phyloP scores from a whole-genome alignment of 2,329 filamentous ascomycete genomes.

The Ascochyta pisi region DNA sequence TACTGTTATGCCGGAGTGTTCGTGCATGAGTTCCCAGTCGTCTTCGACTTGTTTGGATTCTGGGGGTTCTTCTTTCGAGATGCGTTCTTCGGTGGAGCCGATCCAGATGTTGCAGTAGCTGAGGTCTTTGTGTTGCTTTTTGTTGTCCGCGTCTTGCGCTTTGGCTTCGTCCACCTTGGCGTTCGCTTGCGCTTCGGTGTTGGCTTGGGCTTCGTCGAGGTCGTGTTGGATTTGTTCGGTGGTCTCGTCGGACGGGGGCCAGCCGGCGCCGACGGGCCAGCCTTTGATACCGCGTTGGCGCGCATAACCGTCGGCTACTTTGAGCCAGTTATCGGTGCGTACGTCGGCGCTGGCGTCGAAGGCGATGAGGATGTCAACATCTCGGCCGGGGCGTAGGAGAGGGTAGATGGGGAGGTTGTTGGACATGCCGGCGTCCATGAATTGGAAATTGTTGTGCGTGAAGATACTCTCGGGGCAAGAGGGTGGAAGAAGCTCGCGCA shows the following conservation, averaged over 20 bases:
- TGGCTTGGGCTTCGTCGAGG: conserved; percentile 71
- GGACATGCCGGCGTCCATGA: conserved; percentile 98
- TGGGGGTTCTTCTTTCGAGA: conserved; percentile 61
- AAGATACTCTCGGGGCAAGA: conserved; percentile 82
- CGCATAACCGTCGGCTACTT: conserved; percentile 91
- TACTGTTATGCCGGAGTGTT: conserved; percentile 84
- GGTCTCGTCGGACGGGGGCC: conserved; percentile 72
- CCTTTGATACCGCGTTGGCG: conserved; percentile 88
- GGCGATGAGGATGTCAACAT: conserved; percentile 88
- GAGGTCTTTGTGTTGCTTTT: conserved; percentile 60
- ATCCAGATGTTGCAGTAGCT: conserved; percentile 97
- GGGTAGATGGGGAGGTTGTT: conserved; percentile 98
- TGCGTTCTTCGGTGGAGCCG: conserved; percentile 78
- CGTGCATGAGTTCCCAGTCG: conserved; percentile 70
- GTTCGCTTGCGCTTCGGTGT: conserved; percentile 66
- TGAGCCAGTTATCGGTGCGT: conserved; percentile 94
- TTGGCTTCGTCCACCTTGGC: conserved; percentile 68
- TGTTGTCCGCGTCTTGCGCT: conserved; percentile 28
- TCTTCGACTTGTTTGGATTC: conserved; percentile 65
- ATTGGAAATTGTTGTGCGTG: conserved; percentile 66
- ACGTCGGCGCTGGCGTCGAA: conserved; percentile 96
- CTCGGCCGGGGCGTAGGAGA: conserved; percentile 82
- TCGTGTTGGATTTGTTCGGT: conserved; percentile 67
- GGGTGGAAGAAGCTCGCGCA: conserved; percentile 75
- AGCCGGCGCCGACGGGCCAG: conserved; percentile 94